Evolutionary conservation across 2,329 filamentous ascomycete genomes (phyloP).

Genomic region (Tolypocladium album): DNA sequence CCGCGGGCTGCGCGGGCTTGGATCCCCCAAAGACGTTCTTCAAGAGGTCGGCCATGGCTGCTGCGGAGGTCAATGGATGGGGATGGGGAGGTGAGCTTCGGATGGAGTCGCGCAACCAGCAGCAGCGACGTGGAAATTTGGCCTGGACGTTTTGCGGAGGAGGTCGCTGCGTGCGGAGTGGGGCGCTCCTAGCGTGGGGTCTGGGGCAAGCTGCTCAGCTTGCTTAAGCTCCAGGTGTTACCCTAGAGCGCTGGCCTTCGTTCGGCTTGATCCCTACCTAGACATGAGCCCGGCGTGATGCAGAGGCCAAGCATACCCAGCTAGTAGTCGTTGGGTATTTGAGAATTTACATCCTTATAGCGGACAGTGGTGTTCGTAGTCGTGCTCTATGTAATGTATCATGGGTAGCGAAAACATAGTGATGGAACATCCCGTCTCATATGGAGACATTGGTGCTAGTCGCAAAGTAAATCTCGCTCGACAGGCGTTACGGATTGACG

Average conservation of each 20-base stretch:
- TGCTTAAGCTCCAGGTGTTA: not conserved
- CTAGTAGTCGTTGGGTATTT: no score
- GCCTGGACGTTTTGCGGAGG: not conserved
- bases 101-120: not conserved
- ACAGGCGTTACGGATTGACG: no score
- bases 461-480: no score
- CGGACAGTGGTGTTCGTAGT: no score
- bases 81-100: not conserved
- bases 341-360: no score
- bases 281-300: not conserved
- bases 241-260: not conserved
- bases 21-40: constrained; percentile 60
- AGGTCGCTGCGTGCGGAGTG: not conserved
- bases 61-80: constrained; percentile 12
- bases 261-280: not conserved
- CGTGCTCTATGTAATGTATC: no score
- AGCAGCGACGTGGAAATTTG: not conserved
- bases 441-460: no score
- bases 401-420: no score
- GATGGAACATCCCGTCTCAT: no score
- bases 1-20: constrained; percentile 36
- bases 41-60: constrained; percentile 46
- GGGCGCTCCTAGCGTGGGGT: not conserved
- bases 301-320: not conserved
- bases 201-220: not conserved